Evolutionary conservation across 2,329 filamentous ascomycete genomes (phyloP).

Genomic region (Exophiala viscosa): DNA sequence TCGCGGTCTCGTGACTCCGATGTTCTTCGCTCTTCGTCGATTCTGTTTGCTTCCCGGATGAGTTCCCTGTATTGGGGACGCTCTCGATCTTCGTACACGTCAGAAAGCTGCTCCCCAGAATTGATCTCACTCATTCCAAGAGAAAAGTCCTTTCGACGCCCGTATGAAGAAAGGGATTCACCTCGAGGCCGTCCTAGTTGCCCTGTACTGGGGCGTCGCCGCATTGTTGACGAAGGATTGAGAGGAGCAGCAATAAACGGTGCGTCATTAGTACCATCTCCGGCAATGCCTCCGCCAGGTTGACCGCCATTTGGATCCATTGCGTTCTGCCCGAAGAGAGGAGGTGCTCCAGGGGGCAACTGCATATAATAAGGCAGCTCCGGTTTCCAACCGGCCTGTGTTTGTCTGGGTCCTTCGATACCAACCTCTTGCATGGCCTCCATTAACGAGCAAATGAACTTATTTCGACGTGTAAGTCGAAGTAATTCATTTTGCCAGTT

Average conservation of each 20-base stretch:
- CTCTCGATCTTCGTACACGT: conserved; percentile 59
- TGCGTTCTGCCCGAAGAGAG: conserved; percentile 42
- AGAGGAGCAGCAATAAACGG: conserved; percentile 5
- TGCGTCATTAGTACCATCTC: conserved; percentile 20
- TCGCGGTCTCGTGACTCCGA: conserved; percentile 24
- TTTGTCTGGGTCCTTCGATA: conserved; percentile 77
- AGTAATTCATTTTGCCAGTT: conserved; percentile 95
- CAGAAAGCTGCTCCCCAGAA: conserved; percentile 57
- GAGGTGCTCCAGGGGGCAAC: conserved; percentile 45
- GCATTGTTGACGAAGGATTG: conserved; percentile 53
- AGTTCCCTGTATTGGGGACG: conserved; percentile 35
- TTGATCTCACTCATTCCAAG: conserved; percentile 61
- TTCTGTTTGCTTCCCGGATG: conserved; percentile 39
- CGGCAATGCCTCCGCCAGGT: conserved; percentile 34
- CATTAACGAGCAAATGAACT: conserved; percentile 91
- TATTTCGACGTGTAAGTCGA: conserved; percentile 85
- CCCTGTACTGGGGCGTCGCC: conserved; percentile 43
- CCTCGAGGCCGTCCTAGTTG: conserved; percentile 47
- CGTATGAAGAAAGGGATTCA: conserved; percentile 57
- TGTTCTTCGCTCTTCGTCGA: conserved; percentile 34
- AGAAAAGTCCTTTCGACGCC: conserved; percentile 66
- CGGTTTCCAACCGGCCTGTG: conserved; percentile 64
- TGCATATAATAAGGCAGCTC: conserved; percentile 65
- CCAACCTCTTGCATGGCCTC: conserved; percentile 75
- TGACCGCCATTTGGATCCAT: conserved; percentile 43